Evolutionary conservation across 306 rosid species (phyloP).

Genomic region (Fragaria nilgerrensis): DNA sequence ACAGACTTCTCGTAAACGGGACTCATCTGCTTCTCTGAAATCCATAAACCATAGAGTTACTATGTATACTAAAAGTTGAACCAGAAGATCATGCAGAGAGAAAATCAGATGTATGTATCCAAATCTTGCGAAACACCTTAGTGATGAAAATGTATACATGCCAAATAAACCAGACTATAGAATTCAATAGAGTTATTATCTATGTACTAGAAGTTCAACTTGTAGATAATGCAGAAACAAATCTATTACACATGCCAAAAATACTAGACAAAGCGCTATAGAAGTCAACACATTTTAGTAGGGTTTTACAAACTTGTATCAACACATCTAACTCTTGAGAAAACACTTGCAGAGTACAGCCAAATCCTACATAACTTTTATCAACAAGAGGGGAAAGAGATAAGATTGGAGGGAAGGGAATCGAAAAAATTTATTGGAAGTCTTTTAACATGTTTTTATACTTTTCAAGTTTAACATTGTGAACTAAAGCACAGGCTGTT

Average conservation of each 20-base stretch:
- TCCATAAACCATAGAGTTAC: conserved; percentile 9
- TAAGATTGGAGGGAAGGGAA: not conserved
- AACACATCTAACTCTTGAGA: not conserved
- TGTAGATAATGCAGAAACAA: not conserved
- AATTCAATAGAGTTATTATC: not conserved
- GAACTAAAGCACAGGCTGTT: not conserved
- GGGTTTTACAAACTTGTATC: not conserved
- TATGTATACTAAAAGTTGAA: not conserved
- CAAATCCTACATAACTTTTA: not conserved
- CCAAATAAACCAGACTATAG: not conserved
- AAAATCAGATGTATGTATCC: not conserved
- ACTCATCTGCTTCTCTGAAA: conserved; percentile 97
- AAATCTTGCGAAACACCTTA: not conserved
- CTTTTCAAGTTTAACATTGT: not conserved
- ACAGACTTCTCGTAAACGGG: conserved; percentile 89
- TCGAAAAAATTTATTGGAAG: not conserved
- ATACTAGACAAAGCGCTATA: not conserved
- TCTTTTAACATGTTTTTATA: not conserved
- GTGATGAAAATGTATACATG: not conserved
- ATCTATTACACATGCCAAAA: not conserved
- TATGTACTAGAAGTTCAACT: not conserved
- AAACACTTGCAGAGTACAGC: not conserved
- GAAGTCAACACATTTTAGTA: not conserved
- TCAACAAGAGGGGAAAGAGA: not conserved
- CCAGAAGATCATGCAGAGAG: not conserved